Conservation (phyloP, 1,284 basidiomycete genomes). For the Nidula niveotomentosa region DNA sequence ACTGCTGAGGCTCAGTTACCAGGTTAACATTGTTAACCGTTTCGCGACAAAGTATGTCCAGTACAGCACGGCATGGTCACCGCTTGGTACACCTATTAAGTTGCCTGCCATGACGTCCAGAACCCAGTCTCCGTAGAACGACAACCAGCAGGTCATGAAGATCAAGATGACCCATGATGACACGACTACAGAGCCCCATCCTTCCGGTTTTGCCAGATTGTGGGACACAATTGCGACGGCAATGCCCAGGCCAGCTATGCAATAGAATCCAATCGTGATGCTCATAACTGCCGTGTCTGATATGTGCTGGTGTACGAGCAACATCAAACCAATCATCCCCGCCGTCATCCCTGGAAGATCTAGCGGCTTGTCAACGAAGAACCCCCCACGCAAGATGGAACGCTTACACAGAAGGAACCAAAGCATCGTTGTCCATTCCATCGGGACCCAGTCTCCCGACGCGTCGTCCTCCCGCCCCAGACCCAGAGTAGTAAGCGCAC, state of each 20-base stretch:
- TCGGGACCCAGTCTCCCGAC: not conserved
- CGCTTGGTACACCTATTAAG: constrained; percentile 17
- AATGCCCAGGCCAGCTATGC: constrained; percentile 10
- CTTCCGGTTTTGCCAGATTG: no score
- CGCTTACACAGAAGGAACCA: constrained; percentile 18
- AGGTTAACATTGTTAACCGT: constrained; percentile 19
- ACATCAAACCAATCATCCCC: constrained; percentile 23
- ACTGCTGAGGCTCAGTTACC: constrained; percentile 5
- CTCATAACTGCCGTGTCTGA: constrained; percentile 10
- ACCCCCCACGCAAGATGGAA: not conserved
- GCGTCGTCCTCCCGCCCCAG: not conserved
- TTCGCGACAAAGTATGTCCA: constrained; percentile 24
- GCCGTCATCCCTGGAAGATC: constrained; percentile 22
- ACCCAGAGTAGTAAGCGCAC: not conserved
- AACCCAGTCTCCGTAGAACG: constrained; percentile 20
- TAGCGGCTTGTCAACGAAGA: constrained; percentile 3
- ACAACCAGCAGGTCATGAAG: no score
- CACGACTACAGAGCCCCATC: no score
- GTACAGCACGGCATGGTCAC: constrained; percentile 18
- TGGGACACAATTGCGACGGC: no score
- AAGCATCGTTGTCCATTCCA: constrained; percentile 9
- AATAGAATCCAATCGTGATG: constrained; percentile 21
- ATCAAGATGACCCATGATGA: no score
- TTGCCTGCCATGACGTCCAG: constrained; percentile 21
- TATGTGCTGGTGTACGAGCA: constrained; percentile 16